Evolutionary conservation across 2,329 filamentous ascomycete genomes (phyloP).

Genomic region (Xylaria sp.): DNA sequence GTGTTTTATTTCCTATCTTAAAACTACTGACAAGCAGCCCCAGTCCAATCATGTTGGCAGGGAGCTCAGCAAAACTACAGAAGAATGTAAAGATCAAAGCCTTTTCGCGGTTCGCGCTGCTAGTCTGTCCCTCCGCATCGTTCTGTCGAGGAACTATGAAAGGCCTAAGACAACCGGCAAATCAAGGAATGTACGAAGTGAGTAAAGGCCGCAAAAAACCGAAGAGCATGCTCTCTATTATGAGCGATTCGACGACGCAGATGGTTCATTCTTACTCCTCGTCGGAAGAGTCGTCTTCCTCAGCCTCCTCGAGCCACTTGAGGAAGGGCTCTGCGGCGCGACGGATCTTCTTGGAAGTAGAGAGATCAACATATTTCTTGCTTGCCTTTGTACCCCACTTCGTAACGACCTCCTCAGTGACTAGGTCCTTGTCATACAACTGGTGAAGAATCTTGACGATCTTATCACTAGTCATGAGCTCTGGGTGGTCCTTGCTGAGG

Average conservation of each 20-base stretch:
- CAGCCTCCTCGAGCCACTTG: constrained; percentile 90
- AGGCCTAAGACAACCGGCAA: constrained; percentile 12
- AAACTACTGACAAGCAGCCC: constrained; percentile 15
- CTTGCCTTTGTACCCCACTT: constrained; percentile 94
- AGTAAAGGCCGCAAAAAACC: constrained; percentile 6
- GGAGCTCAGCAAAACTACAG: constrained; percentile 8
- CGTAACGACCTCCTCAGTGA: constrained; percentile 87
- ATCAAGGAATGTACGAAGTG: constrained; percentile 23
- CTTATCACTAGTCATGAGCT: constrained; percentile 72
- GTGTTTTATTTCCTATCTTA: constrained; percentile 30
- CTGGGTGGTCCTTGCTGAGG: constrained; percentile 78
- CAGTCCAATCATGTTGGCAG: background rate
- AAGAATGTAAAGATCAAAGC: constrained; percentile 15
- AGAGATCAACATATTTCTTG: constrained; percentile 96
- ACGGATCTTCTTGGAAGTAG: constrained; percentile 93
- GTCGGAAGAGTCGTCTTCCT: constrained; percentile 76
- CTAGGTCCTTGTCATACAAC: constrained; percentile 90
- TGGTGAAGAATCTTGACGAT: constrained; percentile 88
- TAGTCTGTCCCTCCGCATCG: constrained; percentile 6
- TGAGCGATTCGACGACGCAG: background rate
- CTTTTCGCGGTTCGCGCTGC: constrained; percentile 11
- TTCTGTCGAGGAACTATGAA: background rate
- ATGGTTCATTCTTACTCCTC: constrained; percentile 54
- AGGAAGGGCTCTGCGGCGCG: constrained; percentile 95
- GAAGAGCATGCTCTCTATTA: constrained; percentile 1